Percentiles rank a stretch among this genome's conserved stretches.
Evolutionary conservation across 2,329 filamentous ascomycete genomes (phyloP).

Genomic region (Botryotinia calthae): DNA sequence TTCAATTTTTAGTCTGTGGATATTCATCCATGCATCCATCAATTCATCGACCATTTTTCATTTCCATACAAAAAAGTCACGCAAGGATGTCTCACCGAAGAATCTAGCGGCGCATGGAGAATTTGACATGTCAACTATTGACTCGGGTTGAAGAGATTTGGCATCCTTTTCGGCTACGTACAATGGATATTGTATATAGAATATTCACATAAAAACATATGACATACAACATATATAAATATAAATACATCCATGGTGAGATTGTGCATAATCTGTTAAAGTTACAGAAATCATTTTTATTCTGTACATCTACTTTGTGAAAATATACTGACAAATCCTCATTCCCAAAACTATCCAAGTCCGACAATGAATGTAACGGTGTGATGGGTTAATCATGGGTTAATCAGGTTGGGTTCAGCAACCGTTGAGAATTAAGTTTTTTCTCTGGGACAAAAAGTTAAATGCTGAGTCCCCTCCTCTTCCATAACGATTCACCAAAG

Average conservation of each 20-base stretch:
- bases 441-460: not conserved
- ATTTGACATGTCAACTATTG: not conserved
- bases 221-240: not conserved
- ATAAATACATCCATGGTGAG: too few relatives aligned
- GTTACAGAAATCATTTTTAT: not conserved
- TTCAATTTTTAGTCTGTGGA: not conserved
- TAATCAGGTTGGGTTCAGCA: not conserved
- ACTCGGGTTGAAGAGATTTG: not conserved
- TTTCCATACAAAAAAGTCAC: not conserved
- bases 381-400: not conserved
- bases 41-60: not conserved
- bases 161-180: not conserved
- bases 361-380: not conserved
- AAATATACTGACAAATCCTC: not conserved
- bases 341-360: not conserved
- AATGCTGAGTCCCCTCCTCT: not conserved
- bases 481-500: not conserved
- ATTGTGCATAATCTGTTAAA: too few relatives aligned
- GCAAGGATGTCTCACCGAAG: slow-evolving; percentile 1
- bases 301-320: too few relatives aligned
- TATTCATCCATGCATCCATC: not conserved
- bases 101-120: not conserved
- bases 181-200: too few relatives aligned
- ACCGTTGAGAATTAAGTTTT: not conserved
- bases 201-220: not conserved